Percentiles rank a stretch among this genome's conserved stretches.
phyloP scores from a whole-genome alignment of 2,329 filamentous ascomycete species.

The Dendryphion nanum region DNA sequence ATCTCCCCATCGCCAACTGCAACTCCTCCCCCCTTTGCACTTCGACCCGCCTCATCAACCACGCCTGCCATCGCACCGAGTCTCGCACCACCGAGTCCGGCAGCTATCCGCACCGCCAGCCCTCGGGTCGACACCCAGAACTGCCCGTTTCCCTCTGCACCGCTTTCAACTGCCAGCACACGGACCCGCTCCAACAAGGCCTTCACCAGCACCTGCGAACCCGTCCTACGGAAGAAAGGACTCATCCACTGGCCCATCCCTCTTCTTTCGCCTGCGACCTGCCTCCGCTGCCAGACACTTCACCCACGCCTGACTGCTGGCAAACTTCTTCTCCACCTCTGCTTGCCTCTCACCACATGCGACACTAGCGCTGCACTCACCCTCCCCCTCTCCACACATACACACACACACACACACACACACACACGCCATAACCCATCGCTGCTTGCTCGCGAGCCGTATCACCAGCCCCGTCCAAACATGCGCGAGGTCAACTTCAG shows the following conservation, averaged over 20 bases:
- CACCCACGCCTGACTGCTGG: conserved; percentile 10
- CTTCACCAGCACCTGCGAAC: too few species aligned
- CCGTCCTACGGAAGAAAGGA: too few species aligned
- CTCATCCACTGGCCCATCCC: too few species aligned
- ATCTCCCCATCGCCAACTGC: conserved; percentile 14
- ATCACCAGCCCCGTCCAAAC: conserved; percentile 43
- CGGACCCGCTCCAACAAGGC: background rate
- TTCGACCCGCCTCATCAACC: conserved; percentile 1
- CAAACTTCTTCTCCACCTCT: conserved; percentile 8
- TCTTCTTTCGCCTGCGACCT: background rate
- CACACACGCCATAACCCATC: conserved; percentile 6
- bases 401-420: conserved; percentile 4
- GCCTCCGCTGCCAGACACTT: too few species aligned
- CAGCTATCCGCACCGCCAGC: conserved; percentile 8
- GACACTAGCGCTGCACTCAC: conserved; percentile 30
- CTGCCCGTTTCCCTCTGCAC: background rate
- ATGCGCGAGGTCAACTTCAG: conserved; percentile 99
- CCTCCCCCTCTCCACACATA: conserved; percentile 17
- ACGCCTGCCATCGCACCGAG: conserved; percentile 1
- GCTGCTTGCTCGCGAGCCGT: too few species aligned
- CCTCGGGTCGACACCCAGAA: conserved; percentile 10
- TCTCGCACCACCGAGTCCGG: conserved; percentile 7
- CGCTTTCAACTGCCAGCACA: background rate
- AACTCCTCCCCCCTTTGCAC: conserved; percentile 5
- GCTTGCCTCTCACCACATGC: conserved; percentile 25